Percentiles rank a stretch among this genome's conserved stretches.
Conservation (phyloP, 768 basidiomycete genomes). For the Tubosaeta brunneosetosa region DNA sequence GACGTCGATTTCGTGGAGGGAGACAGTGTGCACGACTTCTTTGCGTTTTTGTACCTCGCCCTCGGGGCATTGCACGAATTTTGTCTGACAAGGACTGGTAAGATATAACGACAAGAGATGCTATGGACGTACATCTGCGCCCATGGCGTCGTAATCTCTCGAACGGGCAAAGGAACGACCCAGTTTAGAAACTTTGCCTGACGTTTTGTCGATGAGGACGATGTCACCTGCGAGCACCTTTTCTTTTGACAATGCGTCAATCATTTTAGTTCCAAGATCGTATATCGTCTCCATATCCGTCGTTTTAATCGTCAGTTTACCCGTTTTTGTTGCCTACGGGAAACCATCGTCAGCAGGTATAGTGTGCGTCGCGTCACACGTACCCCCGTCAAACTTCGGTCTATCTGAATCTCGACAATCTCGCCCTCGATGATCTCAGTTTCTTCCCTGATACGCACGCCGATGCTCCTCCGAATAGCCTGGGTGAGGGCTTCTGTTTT, state of each 20-base stretch:
- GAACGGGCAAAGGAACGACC: constrained; percentile 96
- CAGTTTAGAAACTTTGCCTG: constrained; percentile 93
- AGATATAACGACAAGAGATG: background rate
- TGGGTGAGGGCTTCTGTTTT: constrained; percentile 98
- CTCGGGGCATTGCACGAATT: constrained; percentile 96
- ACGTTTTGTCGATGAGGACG: constrained; percentile 95
- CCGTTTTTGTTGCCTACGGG: constrained; percentile 89
- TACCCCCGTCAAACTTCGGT: constrained; percentile 93
- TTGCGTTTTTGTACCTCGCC: constrained; percentile 97
- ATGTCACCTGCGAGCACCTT: constrained; percentile 95
- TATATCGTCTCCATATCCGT: constrained; percentile 99
- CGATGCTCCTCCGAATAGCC: constrained; percentile 93
- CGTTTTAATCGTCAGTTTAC: constrained; percentile 94
- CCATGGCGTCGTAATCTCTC: constrained; percentile 98
- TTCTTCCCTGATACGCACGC: constrained; percentile 96
- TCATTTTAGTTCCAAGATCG: constrained; percentile 98
- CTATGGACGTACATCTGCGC: constrained; percentile 76
- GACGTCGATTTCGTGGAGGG: constrained; percentile 97
- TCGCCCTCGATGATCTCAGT: constrained; percentile 97
- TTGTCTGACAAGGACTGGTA: constrained; percentile 56
- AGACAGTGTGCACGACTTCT: constrained; percentile 96
- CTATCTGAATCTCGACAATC: constrained; percentile 98
- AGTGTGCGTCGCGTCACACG: constrained; percentile 14
- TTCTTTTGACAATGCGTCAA: constrained; percentile 94
- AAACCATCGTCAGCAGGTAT: background rate